Base-by-base conservation (phyloP, 345 rosid species). In the Arabis hirsuta region DNA sequence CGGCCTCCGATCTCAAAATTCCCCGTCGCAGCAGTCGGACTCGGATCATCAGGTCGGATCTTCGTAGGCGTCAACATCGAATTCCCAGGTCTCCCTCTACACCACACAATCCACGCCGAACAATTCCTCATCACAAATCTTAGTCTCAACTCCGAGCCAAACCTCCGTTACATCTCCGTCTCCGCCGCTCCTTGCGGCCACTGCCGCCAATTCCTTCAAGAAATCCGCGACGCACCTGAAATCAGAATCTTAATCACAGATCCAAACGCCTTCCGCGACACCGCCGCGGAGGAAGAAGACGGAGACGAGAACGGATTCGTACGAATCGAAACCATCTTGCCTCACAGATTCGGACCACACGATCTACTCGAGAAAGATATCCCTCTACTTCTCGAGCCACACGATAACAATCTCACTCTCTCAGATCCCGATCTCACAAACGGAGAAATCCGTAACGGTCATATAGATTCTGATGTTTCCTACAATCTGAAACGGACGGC, bases 181-280 rank as follows among this genome's bases (percentile, higher is more conserved):
- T 90, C 94, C 75, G 13, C 71, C 76, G 87, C 96, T 38, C 98
- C 98, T 1, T 93, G 98, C 45, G 97, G 97, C 74, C 96, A 93
- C 81, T 93, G 97, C 90, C 92, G 98, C 54, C 97, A 93, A 16
- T 90, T 93, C 79, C 65, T 87, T 9, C 97, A 87, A 45, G 98
- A 93, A 73, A 72, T 93, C 71, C 94, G 94, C 13, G 41, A 69
- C 54, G 89, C 91, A 5, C 63, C 86, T 14, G 85, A 83, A 6
- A 73, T 66, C 52, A 53, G 16, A 27, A 66, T 66, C 41, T 13
- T 42, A 7, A 72, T 90, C 62, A 78, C 82, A 19, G 81, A 70
- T 34, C 48, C 65, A 34, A 59, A 70, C 65, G 56, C 73, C 20
- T 61, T 41, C 51, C 59, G 47, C 22, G 62, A 63, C 34, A 19